Base-by-base conservation (phyloP, 2,329 filamentous ascomycete species). In the Trichoderma semiorbis region DNA sequence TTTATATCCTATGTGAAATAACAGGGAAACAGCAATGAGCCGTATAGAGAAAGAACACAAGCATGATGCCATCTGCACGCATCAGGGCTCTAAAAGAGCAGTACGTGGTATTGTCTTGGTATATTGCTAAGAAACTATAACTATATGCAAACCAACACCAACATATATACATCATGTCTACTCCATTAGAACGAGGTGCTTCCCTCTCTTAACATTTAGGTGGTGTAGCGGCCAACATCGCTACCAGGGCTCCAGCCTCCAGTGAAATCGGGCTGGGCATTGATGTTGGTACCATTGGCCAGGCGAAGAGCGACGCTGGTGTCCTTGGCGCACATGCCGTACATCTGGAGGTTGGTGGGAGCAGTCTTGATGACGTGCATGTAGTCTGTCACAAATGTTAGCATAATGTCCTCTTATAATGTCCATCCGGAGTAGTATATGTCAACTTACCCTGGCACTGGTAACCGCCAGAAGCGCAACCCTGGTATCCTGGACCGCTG, bases 311-410 rank as follows among this genome's bases (percentile, higher is more conserved):
- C 78, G 1, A 78, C 77, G 32, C 75, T 76, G 1, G 81, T 79
- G 64, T 81, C 81, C 76, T 83, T 84, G 50, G 81, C 80, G 75
- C 82, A 84, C 71, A 84, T 72, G 6, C 83, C 82, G 73, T 82
- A 84, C 0, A 79, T 79, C 73, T 84, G 79, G 50, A 84, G 75
- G 72, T 83, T 83, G 3, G 73, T 66, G 4, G 83, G 82, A 2
- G 79, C 81, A 69, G 80, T 58, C 4, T 77, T 65, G 67, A 84
- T 81, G 76, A 80, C 81, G 74, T 84, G 82, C 78, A 84, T 81
- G 34, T 72, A 74, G 28, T 73, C 75, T 76, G 50, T 36, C n/a
- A 24, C 7, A 12, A 24, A 26, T 57, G 36, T 55, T 36, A 73
- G 72, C 36, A 26, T 32, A 55, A 14, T 26, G 8, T 6, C 55